A percentile compares a stretch with the other conserved stretches of the same genome.
Conservation (phyloP, 768 basidiomycete genomes). For the Pluteus cervinus region DNA sequence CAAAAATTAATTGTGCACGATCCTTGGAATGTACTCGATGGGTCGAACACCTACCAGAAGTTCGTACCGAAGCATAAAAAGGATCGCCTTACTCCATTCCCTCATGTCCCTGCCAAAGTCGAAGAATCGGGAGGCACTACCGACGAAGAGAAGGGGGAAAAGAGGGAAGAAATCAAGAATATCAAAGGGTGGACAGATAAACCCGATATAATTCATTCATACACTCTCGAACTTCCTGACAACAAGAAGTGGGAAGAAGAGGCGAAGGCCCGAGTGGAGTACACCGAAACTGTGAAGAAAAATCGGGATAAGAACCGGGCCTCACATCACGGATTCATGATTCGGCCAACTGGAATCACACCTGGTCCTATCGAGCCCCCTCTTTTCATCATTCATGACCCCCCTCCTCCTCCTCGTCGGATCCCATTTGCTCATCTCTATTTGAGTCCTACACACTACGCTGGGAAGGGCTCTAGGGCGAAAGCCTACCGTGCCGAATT, state of each 20-base stretch:
- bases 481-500: constrained; percentile 43
- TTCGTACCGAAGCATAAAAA: too few species aligned
- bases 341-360: constrained; percentile 5
- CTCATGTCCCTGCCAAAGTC: background rate
- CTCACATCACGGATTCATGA: constrained; percentile 9
- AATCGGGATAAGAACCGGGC: constrained; percentile 3
- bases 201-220: constrained; percentile 23
- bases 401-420: constrained; percentile 14
- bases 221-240: constrained; percentile 18
- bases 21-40: constrained; percentile 12
- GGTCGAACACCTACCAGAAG: too few species aligned
- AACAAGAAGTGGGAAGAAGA: constrained; percentile 6
- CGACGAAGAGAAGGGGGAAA: background rate
- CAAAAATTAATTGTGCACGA: constrained; percentile 19
- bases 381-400: constrained; percentile 23
- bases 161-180: background rate
- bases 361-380: constrained; percentile 14
- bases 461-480: constrained; percentile 50
- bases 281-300: too few species aligned
- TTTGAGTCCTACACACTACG: constrained; percentile 25
- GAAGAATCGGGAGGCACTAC: background rate
- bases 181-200: constrained; percentile 19
- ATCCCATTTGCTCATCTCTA: constrained; percentile 43
- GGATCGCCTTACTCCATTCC: too few species aligned
- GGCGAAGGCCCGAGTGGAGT: background rate